Base-by-base conservation (phyloP, 768 basidiomycete species). In the Leccinellum albellum region DNA sequence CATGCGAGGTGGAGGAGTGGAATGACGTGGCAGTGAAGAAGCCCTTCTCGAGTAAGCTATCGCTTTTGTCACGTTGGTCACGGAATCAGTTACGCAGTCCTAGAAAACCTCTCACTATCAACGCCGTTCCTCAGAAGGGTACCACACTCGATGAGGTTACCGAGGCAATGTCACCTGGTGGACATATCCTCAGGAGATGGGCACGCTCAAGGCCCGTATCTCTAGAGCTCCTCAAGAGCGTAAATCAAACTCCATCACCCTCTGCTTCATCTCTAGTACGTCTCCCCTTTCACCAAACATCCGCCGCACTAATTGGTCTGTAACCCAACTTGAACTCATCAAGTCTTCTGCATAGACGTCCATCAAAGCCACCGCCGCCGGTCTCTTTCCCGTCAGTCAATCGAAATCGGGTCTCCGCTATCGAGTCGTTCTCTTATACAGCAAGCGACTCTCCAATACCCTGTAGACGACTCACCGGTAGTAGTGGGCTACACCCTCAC, bases 201-300 rank as follows among this genome's bases (percentile, higher is more conserved):
- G 89, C 88, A 1, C 83, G 87, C 12, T 83, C 87, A 26, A 78
- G 88, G 51, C 89, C 88, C 3, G 76, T 89, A 14, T 90, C 89
- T 20, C 70, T 80, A 26, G 87, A 88, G 66, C 72, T 89, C 47
- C 75, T 83, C 17, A 80, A 85, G 68, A 79, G 79, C 59, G 70
- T 75, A 51, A 74, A 73, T 53, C 74, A 76, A 15, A 75, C 78
- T 1, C 65, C 76, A 31, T 81, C 84, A 37, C 77, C 77, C 9
- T 14, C 55, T 66, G 65, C 70, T 68, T 68, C 68, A 68, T 64
- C 68, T 64, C 59, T 63, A 13, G 70, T 70, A 33, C 10, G 58
- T 56, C 17, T 31, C 0, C 10, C 23, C 9, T 47, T 47, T 55
- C 6, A 28, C 31, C 15, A 4, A 33, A 35, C 8, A 32, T 55